phyloP scores from a whole-genome alignment of 1,284 basidiomycete species.

The Irpex sp. region DNA sequence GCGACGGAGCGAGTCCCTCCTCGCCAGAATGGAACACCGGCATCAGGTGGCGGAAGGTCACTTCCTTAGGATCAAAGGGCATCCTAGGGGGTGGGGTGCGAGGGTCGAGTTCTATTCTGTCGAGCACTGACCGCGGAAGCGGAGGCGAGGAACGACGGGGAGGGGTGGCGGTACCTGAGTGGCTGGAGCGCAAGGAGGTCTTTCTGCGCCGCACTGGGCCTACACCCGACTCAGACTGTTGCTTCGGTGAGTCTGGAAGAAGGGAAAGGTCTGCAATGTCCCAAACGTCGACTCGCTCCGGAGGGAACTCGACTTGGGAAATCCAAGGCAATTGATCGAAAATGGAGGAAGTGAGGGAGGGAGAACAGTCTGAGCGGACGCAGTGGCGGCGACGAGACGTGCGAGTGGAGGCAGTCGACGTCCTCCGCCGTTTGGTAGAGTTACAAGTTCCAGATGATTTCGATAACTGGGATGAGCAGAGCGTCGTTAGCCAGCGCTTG shows the following conservation, averaged over 20 bases:
- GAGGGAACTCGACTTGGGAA: constrained; percentile 24
- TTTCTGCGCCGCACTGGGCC: constrained; percentile 27
- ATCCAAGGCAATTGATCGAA: constrained; percentile 31
- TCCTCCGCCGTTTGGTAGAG: constrained; percentile 28
- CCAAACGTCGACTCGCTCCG: constrained; percentile 20
- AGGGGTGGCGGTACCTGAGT: background rate
- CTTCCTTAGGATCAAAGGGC: constrained; percentile 19
- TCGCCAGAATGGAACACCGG: constrained; percentile 20
- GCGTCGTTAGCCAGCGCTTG: constrained; percentile 8
- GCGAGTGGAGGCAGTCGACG: constrained; percentile 20
- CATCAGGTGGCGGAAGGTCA: constrained; percentile 22
- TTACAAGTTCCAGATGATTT: constrained; percentile 25
- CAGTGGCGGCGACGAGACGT: constrained; percentile 25
- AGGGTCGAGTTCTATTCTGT: constrained; percentile 12
- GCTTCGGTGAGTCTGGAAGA: constrained; percentile 15
- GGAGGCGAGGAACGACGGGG: constrained; percentile 8
- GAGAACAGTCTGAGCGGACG: constrained; percentile 23
- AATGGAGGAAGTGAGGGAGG: constrained; percentile 19
- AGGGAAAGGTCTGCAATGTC: constrained; percentile 30
- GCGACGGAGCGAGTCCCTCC: constrained; percentile 11
- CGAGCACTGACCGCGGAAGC: constrained; percentile 12
- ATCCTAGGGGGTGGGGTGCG: constrained; percentile 25
- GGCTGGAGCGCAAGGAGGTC: constrained; percentile 21
- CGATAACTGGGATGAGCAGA: constrained; percentile 20
- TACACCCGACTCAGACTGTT: constrained; percentile 11